Evolutionary conservation across 2,329 filamentous ascomycete species (phyloP).

Genomic region (Curvularia sp.): DNA sequence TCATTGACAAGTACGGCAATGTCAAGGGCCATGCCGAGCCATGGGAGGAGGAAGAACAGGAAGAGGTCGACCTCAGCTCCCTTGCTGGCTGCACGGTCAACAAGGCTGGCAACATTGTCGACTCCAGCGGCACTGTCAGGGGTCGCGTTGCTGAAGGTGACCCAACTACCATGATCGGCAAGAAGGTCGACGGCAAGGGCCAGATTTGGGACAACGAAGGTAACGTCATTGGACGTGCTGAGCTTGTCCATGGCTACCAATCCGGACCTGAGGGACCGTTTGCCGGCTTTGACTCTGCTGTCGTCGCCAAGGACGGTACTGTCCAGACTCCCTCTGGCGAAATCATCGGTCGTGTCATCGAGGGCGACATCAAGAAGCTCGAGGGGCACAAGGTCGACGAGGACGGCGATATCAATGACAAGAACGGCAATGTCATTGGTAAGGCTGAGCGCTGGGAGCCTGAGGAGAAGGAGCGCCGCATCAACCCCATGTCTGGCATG

Average conservation of each 20-base stretch:
- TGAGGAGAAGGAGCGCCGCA: conserved; percentile 60
- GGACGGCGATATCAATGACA: conserved; percentile 61
- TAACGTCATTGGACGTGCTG: conserved; percentile 65
- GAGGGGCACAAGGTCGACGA: conserved; percentile 59
- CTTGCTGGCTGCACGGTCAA: conserved; percentile 69
- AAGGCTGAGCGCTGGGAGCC: conserved; percentile 62
- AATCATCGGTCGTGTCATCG: conserved; percentile 58
- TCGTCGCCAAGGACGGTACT: conserved; percentile 65
- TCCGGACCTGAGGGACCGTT: conserved; percentile 63
- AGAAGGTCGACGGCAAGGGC: conserved; percentile 68
- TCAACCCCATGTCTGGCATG: conserved; percentile 66
- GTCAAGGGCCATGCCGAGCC: conserved; percentile 66
- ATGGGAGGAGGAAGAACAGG: conserved; percentile 59
- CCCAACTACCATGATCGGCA: conserved; percentile 62
- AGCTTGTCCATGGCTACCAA: conserved; percentile 62
- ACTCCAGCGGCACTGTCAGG: conserved; percentile 64
- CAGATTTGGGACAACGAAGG: conserved; percentile 70
- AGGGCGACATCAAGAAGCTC: conserved; percentile 61
- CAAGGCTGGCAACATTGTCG: conserved; percentile 68
- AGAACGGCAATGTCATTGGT: conserved; percentile 61
- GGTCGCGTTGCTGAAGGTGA: conserved; percentile 66
- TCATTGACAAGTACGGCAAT: conserved; percentile 76
- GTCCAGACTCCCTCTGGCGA: conserved; percentile 56
- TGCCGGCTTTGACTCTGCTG: conserved; percentile 64
- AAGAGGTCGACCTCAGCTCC: conserved; percentile 63